Conservation (phyloP, 495 filamentous ascomycete species). For the Penicillium maclennaniae region DNA sequence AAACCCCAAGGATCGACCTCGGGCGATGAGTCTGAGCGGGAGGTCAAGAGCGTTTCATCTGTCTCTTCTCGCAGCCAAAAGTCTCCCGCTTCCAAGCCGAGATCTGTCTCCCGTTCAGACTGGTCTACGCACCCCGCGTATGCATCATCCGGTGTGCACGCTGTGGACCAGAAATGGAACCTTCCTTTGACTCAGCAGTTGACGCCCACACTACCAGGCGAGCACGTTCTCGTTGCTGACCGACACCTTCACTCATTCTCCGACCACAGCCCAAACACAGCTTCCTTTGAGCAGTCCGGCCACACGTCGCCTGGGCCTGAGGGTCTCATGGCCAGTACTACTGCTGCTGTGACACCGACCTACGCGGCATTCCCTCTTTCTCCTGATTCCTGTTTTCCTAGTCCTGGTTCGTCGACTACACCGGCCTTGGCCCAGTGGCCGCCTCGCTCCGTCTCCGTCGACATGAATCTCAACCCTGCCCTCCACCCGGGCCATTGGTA, state of each 20-base stretch:
- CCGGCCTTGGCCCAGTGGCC: constrained; percentile 18
- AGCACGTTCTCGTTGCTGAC: constrained; percentile 21
- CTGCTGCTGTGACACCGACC: constrained; percentile 19
- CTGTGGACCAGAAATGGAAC: constrained; percentile 23
- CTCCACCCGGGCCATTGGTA: constrained; percentile 32
- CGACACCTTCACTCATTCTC: constrained; percentile 12
- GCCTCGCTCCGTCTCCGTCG: constrained; percentile 23
- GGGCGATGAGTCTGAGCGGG: constrained; percentile 21
- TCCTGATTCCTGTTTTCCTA: constrained; percentile 24
- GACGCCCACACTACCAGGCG: constrained; percentile 26
- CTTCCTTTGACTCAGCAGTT: constrained; percentile 21
- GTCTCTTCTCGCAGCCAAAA: constrained; percentile 19
- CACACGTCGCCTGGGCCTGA: constrained; percentile 26
- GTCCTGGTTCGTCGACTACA: constrained; percentile 12
- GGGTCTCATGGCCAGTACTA: constrained; percentile 19
- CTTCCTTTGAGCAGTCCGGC: constrained; percentile 28
- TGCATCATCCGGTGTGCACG: constrained; percentile 12
- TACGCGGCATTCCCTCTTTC: constrained; percentile 28
- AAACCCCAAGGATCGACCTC: constrained; percentile 23
- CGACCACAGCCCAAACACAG: constrained; percentile 20
- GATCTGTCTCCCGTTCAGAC: constrained; percentile 4
- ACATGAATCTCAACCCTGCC: constrained; percentile 18
- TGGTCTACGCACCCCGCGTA: constrained; percentile 17
- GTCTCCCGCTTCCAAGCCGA: constrained; percentile 5
- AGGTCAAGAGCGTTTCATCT: constrained; percentile 24